Percentiles rank a stretch among this genome's conserved stretches.
Conservation (phyloP, 139 green algal species). For the Eudorina sp. region DNA sequence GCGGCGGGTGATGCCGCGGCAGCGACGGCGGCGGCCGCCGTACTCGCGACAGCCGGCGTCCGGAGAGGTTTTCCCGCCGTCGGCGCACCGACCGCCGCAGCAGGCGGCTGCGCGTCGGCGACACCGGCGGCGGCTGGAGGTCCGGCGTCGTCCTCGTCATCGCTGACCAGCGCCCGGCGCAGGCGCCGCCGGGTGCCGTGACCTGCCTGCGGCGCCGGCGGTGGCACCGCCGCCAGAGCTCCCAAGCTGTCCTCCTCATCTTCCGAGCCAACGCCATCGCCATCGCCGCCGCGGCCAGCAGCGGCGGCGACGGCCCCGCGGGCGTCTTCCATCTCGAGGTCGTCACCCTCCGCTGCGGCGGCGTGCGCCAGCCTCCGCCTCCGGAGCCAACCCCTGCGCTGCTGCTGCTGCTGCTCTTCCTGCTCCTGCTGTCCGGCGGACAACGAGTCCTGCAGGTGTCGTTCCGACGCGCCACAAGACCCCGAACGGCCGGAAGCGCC, state of each 20-base stretch:
- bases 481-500: not conserved
- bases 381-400: not conserved
- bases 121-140: not conserved
- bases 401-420: not conserved
- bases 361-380: not conserved
- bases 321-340: not conserved
- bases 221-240: not conserved
- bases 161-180: not conserved
- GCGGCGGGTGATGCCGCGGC: not conserved
- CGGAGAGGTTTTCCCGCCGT: too few species aligned
- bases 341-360: not conserved
- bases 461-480: not conserved
- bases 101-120: not conserved
- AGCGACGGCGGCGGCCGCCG: not conserved
- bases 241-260: not conserved
- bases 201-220: not conserved
- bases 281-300: not conserved
- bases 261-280: not conserved
- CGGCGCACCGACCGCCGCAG: too few species aligned
- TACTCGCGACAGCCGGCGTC: too few species aligned
- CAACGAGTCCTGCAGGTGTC: not conserved
- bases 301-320: not conserved
- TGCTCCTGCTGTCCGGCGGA: not conserved
- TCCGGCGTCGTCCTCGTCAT: slow-evolving; percentile 1
- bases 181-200: not conserved